A percentile compares a stretch with the other conserved stretches of the same genome.
These are phyloP conservation scores for Penicillium samsonianum DNA, from an alignment of 495 filamentous ascomycete genomes.

Conservation along the genomic window DNA sequence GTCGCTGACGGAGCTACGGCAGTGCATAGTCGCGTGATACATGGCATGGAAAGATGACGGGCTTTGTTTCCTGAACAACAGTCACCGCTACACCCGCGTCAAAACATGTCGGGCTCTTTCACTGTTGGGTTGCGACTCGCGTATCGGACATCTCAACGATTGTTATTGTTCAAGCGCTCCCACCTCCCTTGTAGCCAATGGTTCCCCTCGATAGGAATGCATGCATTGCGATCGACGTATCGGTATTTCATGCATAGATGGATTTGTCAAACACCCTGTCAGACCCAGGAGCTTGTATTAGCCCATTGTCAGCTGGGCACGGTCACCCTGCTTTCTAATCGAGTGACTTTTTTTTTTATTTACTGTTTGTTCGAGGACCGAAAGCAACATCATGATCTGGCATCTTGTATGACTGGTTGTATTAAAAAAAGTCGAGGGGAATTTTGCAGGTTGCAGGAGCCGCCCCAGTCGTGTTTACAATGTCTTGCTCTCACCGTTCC, in stretches of 20 bases:
- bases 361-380: background rate
- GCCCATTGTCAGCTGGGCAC: slow-evolving; percentile 2
- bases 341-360: background rate
- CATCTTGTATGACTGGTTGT: slow-evolving; percentile 5
- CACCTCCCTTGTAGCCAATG: background rate
- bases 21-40: slow-evolving; percentile 25
- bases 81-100: slow-evolving; percentile 36
- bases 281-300: slow-evolving; percentile 11
- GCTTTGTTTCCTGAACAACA: slow-evolving; percentile 11
- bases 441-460: slow-evolving; percentile 2
- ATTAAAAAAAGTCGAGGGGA: background rate
- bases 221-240: slow-evolving; percentile 24
- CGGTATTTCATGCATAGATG: slow-evolving; percentile 27
- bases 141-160: background rate
- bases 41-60: slow-evolving; percentile 19
- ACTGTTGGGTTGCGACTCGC: slow-evolving; percentile 10
- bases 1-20: slow-evolving; percentile 17
- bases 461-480: slow-evolving; percentile 7
- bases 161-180: slow-evolving; percentile 1
- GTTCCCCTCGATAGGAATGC: slow-evolving; percentile 2
- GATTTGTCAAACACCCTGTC: slow-evolving; percentile 24
- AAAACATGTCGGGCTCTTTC: slow-evolving; percentile 6
- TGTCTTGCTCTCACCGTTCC: slow-evolving; percentile 14
- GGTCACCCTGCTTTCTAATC: background rate
- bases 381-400: slow-evolving; percentile 2